Base-by-base conservation (phyloP, 2,329 filamentous ascomycete species). In the Acarospora socialis region DNA sequence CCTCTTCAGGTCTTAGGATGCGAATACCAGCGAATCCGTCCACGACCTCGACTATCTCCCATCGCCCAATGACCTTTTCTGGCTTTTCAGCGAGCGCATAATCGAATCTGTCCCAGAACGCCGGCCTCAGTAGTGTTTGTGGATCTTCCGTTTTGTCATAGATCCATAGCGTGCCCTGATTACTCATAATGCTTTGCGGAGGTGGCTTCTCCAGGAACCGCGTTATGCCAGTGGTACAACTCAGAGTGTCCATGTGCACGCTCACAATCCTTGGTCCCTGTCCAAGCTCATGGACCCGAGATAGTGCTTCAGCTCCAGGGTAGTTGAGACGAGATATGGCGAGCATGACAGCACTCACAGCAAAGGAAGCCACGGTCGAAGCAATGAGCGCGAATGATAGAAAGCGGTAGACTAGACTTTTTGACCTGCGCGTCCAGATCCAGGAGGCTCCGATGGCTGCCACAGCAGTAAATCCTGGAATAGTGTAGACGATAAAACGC, bases 301-400 rank as follows among this genome's bases (percentile, higher is more conserved):
- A 46, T 7, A 95, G 63, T 2, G 86, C 90, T 37, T 81, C 71
- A 14, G 82, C 90, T 28, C 90, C 90, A 1, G 90, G 90, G 50
- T 98, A 98, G 57, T 94, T 98, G 35, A 92, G 72, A 9, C 81
- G 77, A 0, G 84, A 93, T 37, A 92, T 60, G 17, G 78, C 66
- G 2, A 94, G 72, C 57, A 92, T 72, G 19, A 58, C 66, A 3
- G 65, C 62, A 35, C 77, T 81, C 21, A 70, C 60, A 4, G 61
- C 56, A 37, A 81, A 70, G 2, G 73, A 70, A 3, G 58, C 53
- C 1, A 76, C 37, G 1, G 81, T 62, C 1, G 80, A 83, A 1
- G 62, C 50, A 3, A 70, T 50, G 2, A 92, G 50, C 1, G 54
- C 46, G 2, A 72, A 40, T 2, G 71, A 70, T 6, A 73, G 53